These are phyloP conservation scores for Mariannaea sp. DNA, from an alignment of 2,329 filamentous ascomycete species.

Conservation along the genomic window DNA sequence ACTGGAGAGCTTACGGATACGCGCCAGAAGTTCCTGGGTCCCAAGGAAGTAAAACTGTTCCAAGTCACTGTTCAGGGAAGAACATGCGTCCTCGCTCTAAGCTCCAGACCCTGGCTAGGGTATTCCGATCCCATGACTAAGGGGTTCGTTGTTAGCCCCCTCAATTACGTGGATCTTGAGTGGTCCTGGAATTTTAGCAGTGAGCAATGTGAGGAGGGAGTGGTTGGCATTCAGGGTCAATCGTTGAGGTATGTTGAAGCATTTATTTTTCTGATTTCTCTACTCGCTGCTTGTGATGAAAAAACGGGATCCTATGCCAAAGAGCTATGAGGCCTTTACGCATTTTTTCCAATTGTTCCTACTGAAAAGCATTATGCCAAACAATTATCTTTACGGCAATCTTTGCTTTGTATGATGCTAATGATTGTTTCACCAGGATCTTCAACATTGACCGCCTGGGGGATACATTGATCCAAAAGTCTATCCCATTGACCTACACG, in stretches of 20 bases:
- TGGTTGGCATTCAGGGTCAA: slow-evolving; percentile 90
- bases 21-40: slow-evolving; percentile 89
- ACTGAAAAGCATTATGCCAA: slow-evolving; percentile 63
- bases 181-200: slow-evolving; percentile 98
- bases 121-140: slow-evolving; percentile 88
- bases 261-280: slow-evolving; percentile 41
- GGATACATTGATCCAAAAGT: slow-evolving; percentile 84
- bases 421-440: slow-evolving; percentile 61
- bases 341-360: slow-evolving; percentile 91
- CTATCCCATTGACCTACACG: slow-evolving; percentile 85
- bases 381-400: slow-evolving; percentile 20
- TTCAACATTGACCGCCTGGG: slow-evolving; percentile 88
- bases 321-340: slow-evolving; percentile 60
- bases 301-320: slow-evolving; percentile 59
- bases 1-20: slow-evolving; percentile 96
- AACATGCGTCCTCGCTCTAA: slow-evolving; percentile 85
- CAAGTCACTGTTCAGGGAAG: slow-evolving; percentile 86
- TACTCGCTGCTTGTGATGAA: slow-evolving; percentile 65
- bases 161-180: slow-evolving; percentile 86
- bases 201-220: slow-evolving; percentile 89
- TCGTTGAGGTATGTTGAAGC: slow-evolving; percentile 72
- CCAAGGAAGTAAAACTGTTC: slow-evolving; percentile 87
- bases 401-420: slow-evolving; percentile 32
- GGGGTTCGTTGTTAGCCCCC: slow-evolving; percentile 87
- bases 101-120: slow-evolving; percentile 93